Conservation (phyloP, 116 monocot species). For the Dioscorea cayenensis region DNA sequence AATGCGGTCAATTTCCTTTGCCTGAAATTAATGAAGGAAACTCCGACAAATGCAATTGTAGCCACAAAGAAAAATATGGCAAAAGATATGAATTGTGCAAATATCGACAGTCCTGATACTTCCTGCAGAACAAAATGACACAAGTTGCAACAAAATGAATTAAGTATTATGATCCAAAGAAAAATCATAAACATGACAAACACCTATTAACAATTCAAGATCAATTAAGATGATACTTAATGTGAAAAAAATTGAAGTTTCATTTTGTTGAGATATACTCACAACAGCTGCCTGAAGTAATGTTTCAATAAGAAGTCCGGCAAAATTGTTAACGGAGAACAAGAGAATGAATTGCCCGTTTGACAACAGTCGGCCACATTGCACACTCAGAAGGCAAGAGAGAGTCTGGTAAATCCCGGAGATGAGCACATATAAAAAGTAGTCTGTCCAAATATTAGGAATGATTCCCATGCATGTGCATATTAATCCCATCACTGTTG, state of each 20-base stretch:
- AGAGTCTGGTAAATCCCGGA: constrained; percentile 41
- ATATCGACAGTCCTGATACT: constrained; percentile 25
- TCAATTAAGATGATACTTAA: not conserved
- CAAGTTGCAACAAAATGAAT: not conserved
- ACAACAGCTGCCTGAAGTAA: constrained; percentile 42
- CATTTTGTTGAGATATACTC: constrained; percentile 6
- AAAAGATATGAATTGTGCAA: constrained; percentile 27
- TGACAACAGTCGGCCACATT: constrained; percentile 26
- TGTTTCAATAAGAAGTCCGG: constrained; percentile 39
- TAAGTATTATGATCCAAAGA: not conserved
- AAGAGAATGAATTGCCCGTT: constrained; percentile 43
- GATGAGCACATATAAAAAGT: constrained; percentile 24
- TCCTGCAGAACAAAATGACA: constrained; percentile 22
- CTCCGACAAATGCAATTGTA: constrained; percentile 15
- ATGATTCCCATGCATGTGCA: constrained; percentile 29
- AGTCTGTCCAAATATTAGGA: constrained; percentile 28
- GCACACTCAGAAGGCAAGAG: constrained; percentile 35
- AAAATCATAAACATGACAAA: not conserved
- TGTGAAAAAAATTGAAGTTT: not conserved
- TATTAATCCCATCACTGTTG: constrained; percentile 26
- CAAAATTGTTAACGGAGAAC: constrained; percentile 36
- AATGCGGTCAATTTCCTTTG: not conserved
- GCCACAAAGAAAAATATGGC: constrained; percentile 34
- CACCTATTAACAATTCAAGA: not conserved
- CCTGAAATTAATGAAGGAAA: constrained; percentile 10